A percentile compares a stretch with the other conserved stretches of the same genome.
Conservation (phyloP, 2,329 filamentous ascomycete species). For the Fusarium tricinctum region DNA sequence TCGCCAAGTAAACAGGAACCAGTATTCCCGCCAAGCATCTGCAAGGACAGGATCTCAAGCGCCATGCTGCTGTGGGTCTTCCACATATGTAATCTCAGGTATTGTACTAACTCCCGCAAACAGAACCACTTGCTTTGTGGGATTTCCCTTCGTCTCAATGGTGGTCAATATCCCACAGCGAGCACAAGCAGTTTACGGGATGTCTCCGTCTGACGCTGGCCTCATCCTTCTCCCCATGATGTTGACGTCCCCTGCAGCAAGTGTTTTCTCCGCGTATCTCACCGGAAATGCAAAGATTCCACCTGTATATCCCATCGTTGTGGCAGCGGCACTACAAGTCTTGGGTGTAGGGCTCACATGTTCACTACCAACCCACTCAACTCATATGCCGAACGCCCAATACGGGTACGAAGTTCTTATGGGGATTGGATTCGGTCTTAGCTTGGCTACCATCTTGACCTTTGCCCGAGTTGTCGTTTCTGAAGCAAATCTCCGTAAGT, state of each 20-base stretch:
- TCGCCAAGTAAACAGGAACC: slow-evolving; percentile 11
- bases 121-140: slow-evolving; percentile 5
- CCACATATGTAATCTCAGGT: rapidly evolving
- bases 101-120: too few relatives aligned
- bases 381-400: not conserved
- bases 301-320: not conserved
- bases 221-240: slow-evolving; percentile 15
- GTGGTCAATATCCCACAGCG: slow-evolving; percentile 13
- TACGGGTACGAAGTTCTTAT: slow-evolving; percentile 18
- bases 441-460: not conserved
- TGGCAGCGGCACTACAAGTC: not conserved
- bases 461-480: slow-evolving; percentile 8
- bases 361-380: not conserved
- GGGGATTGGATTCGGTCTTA: slow-evolving; percentile 2
- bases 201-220: not conserved
- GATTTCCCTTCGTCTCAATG: slow-evolving; percentile 20
- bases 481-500: not conserved
- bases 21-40: slow-evolving; percentile 15
- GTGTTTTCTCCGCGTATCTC: slow-evolving; percentile 2
- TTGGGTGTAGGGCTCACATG: slow-evolving; percentile 11
- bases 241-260: slow-evolving; percentile 4
- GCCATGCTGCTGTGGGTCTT: slow-evolving; percentile 8
- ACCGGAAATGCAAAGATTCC: not conserved
- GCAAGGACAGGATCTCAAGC: slow-evolving; percentile 17
- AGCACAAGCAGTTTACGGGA: slow-evolving; percentile 10